Percentiles rank a stretch among this genome's conserved stretches.
phyloP scores from a whole-genome alignment of 352 stramenopile species.

The Globisporangium nunn region DNA sequence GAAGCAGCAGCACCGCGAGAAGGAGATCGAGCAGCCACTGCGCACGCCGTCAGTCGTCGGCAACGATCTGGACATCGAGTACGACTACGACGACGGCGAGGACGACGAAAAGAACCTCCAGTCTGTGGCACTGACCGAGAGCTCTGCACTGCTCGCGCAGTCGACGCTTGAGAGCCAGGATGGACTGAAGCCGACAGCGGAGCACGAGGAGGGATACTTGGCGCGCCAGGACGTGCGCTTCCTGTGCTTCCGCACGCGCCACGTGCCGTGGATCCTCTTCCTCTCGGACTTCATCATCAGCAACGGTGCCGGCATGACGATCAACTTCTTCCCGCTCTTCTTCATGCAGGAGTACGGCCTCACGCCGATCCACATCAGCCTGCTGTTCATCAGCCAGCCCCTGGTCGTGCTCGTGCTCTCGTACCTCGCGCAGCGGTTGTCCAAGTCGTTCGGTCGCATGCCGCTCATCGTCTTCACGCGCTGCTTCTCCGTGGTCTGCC shows the following conservation, averaged over 20 bases:
- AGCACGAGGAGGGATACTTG: slow-evolving; percentile 1
- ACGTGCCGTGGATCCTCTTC: slow-evolving; percentile 62
- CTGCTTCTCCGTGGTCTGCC: slow-evolving; percentile 23
- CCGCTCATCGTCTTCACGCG: slow-evolving; percentile 42
- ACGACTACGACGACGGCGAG: slow-evolving; percentile 58
- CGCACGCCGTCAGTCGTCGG: slow-evolving; percentile 53
- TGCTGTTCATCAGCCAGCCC: slow-evolving; percentile 23
- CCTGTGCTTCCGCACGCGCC: slow-evolving; percentile 29
- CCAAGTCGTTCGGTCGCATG: slow-evolving; percentile 35
- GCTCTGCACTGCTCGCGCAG: not conserved
- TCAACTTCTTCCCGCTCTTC: slow-evolving; percentile 61
- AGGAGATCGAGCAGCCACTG: slow-evolving; percentile 54
- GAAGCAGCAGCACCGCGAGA: slow-evolving; percentile 29
- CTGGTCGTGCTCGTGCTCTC: slow-evolving; percentile 32
- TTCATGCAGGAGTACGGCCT: slow-evolving; percentile 49
- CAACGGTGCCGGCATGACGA: slow-evolving; percentile 51
- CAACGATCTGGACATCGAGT: slow-evolving; percentile 59
- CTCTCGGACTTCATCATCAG: slow-evolving; percentile 61
- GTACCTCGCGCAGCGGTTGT: slow-evolving; percentile 26
- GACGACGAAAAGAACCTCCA: not conserved
- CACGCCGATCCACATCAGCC: slow-evolving; percentile 46
- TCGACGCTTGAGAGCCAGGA: slow-evolving; percentile 2
- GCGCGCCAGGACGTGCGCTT: slow-evolving; percentile 26
- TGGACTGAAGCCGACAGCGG: not conserved
- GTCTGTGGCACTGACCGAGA: not conserved